Conservation (phyloP, 2,329 filamentous ascomycete genomes). For the Penicillium sp. region DNA sequence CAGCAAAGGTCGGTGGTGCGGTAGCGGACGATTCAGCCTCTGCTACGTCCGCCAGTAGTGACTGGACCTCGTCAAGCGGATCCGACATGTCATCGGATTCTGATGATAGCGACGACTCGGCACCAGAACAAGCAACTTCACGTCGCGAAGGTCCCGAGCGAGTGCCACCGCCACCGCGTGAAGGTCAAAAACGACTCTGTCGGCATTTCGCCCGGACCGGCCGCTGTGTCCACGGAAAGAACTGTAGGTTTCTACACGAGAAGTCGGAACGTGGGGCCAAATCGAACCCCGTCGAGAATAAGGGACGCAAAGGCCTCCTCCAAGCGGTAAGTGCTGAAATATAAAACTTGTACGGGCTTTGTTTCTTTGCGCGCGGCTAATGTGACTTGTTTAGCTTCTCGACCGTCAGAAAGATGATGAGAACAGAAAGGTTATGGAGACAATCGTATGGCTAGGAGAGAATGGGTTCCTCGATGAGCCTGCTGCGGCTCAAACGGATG, state of each 20-base stretch:
- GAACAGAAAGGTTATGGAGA: slow-evolving; percentile 46
- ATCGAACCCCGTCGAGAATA: slow-evolving; percentile 33
- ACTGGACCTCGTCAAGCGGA: slow-evolving; percentile 47
- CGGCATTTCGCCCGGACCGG: slow-evolving; percentile 48
- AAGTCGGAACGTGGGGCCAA: slow-evolving; percentile 34
- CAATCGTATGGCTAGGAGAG: slow-evolving; percentile 49
- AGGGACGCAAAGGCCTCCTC: slow-evolving; percentile 47
- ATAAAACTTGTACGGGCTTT: neutral
- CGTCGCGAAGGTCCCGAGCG: slow-evolving; percentile 47
- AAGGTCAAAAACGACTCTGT: slow-evolving; percentile 41
- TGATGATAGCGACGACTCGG: slow-evolving; percentile 37
- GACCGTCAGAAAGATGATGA: slow-evolving; percentile 50
- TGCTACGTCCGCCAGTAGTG: slow-evolving; percentile 33
- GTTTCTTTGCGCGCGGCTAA: slow-evolving; percentile 10
- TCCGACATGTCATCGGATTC: slow-evolving; percentile 33
- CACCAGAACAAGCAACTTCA: slow-evolving; percentile 49
- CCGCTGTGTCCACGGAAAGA: slow-evolving; percentile 47
- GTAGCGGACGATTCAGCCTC: slow-evolving; percentile 18
- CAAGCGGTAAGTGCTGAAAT: slow-evolving; percentile 43
- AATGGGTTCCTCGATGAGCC: slow-evolving; percentile 43
- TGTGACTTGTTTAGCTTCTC: slow-evolving; percentile 38
- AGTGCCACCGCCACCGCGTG: slow-evolving; percentile 44
- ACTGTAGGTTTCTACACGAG: slow-evolving; percentile 51
- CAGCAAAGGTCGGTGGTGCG: neutral
- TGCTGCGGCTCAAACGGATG: slow-evolving; percentile 13